These are phyloP conservation scores for Phytophthora syringae DNA, from an alignment of 352 stramenopile species.

Conservation along the genomic window DNA sequence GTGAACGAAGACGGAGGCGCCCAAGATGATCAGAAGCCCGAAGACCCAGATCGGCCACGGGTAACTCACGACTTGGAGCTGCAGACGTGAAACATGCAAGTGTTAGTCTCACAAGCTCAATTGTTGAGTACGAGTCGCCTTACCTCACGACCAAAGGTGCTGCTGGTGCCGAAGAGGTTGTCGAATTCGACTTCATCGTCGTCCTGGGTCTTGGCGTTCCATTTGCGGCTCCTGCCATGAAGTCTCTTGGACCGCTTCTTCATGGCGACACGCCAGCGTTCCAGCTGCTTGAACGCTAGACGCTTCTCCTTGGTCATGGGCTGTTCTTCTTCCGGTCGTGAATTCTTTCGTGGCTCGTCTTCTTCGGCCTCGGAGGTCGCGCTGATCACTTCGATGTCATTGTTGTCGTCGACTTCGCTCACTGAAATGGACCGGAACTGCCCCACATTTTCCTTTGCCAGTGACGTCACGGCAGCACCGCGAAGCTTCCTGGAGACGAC, in stretches of 20 bases:
- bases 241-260: constrained; percentile 31
- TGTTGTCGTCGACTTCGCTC: constrained; percentile 31
- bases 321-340: constrained; percentile 31
- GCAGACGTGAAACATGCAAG: constrained; percentile 1
- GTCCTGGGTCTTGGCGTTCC: constrained; percentile 35
- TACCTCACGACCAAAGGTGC: constrained; percentile 34
- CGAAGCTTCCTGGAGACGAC: constrained; percentile 36
- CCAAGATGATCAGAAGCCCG: constrained; percentile 54
- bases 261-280: constrained; percentile 46
- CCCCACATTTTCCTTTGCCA: constrained; percentile 12
- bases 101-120: neutral
- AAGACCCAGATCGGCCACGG: constrained; percentile 69
- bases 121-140: neutral
- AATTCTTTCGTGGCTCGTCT: constrained; percentile 8
- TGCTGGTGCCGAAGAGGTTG: constrained; percentile 41
- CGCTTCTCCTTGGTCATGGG: constrained; percentile 45
- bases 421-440: constrained; percentile 37
- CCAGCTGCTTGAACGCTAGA: constrained; percentile 44
- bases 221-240: constrained; percentile 14
- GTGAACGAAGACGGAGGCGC: constrained; percentile 63
- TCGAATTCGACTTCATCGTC: constrained; percentile 43
- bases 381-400: constrained; percentile 36
- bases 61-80: constrained; percentile 68
- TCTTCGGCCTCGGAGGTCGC: constrained; percentile 20
- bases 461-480: constrained; percentile 23